Conservation (phyloP, 2,329 filamentous ascomycete genomes). For the Fusarium sp. region DNA sequence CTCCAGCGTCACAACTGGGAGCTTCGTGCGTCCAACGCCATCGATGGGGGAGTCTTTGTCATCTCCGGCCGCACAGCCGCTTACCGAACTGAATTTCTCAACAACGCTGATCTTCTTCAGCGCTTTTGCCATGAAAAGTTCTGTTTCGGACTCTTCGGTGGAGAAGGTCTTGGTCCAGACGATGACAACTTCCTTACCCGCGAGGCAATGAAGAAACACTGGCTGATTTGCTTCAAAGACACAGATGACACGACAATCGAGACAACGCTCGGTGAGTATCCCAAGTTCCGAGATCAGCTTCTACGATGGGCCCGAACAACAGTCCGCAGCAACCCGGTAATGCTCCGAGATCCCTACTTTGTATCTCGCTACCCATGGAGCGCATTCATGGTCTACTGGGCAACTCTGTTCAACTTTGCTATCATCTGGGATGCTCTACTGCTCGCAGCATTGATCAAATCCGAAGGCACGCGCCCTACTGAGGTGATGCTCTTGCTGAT, state of each 20-base stretch:
- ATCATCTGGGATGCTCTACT: constrained; percentile 63
- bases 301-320: constrained; percentile 70
- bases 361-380: constrained; percentile 56
- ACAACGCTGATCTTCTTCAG: constrained; percentile 56
- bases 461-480: not conserved
- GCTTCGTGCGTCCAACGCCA: constrained; percentile 64
- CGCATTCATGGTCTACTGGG: constrained; percentile 68
- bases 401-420: constrained; percentile 67
- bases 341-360: constrained; percentile 59
- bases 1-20: constrained; percentile 74
- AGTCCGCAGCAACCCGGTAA: constrained; percentile 67
- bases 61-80: constrained; percentile 68
- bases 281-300: constrained; percentile 66
- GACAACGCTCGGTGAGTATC: constrained; percentile 64
- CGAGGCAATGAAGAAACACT: constrained; percentile 63
- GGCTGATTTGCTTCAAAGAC: constrained; percentile 67
- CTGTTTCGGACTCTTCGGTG: constrained; percentile 56
- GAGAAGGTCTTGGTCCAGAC: constrained; percentile 59
- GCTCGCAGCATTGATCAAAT: constrained; percentile 47
- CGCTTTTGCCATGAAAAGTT: constrained; percentile 64
- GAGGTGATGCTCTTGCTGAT: constrained; percentile 36
- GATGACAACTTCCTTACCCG: constrained; percentile 74
- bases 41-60: constrained; percentile 71
- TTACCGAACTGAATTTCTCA: constrained; percentile 64
- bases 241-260: constrained; percentile 60